Evolutionary conservation across 495 filamentous ascomycete species (phyloP), one percentile per base, ranked within the genome.

Genomic region (Xylaria cubensis): DNA sequence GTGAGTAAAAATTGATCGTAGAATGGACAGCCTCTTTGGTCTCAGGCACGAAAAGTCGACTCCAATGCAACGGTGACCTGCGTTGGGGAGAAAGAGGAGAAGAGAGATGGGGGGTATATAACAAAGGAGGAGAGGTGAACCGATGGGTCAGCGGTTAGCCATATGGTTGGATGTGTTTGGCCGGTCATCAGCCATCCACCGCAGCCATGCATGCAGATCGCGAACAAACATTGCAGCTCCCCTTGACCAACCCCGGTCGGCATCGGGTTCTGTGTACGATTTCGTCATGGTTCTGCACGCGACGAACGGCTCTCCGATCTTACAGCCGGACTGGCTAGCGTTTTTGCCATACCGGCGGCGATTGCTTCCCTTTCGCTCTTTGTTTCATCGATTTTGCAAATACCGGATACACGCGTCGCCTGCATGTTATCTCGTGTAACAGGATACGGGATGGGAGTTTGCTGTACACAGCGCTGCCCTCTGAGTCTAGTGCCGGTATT

Each of bases 51-150:
- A 12, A 10, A 21, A 44, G 15, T 65, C 24, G 21, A 50, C 39
- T 65, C 63, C 48, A 64, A 51, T 63, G 68, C 53, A 50, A 62
- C 65, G 42, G 34, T 53, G 58, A 21, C 21, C 21, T 46, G 34
- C 26, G 58, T 44, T 69, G 67, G 34, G 10, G 58, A 64, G 53
- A 48, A 42, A 41, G 68, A 70, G 58, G 68, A 70, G 68, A 64
- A 62, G 56, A 24, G 39, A n/a, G 46, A 53, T 32, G 64, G 41
- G 46, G 46, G 46, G 44, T 51, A 39, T 67, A 53, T 67, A 67
- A 48, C 10, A 39, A 64, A 32, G 12, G 26, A 34, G 29, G 29
- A 36, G 5, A 59, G 55, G 15, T 39, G 17, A 34, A 61, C 32
- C 32, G 34, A 61, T 39, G 58, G 58, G 12, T 44, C 61, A 29